phyloP scores from a whole-genome alignment of 2,329 filamentous ascomycete genomes.

The Byssoonygena ceratinophila region DNA sequence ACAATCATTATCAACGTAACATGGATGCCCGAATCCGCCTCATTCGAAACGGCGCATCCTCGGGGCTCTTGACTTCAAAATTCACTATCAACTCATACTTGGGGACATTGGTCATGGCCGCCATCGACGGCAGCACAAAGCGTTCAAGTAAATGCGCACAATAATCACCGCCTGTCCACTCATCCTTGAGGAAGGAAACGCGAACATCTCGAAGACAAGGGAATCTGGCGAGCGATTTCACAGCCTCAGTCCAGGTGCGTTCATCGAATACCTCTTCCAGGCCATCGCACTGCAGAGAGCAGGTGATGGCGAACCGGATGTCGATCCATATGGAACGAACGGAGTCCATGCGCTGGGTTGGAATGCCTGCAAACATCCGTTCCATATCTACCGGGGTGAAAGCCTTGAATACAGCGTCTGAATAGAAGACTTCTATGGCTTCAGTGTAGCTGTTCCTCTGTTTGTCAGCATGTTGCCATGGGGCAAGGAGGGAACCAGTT shows the following conservation, averaged over 20 bases:
- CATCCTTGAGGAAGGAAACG: conserved; percentile 10
- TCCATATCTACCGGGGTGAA: conserved; percentile 1
- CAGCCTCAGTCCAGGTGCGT: not conserved
- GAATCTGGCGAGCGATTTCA: not conserved
- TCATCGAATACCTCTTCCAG: conserved; percentile 10
- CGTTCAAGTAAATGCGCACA: conserved; percentile 6
- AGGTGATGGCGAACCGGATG: conserved; percentile 11
- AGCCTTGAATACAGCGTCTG: conserved; percentile 8
- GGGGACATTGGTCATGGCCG: not conserved
- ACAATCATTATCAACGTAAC: not conserved
- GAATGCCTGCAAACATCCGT: not conserved
- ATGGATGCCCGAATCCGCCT: not conserved
- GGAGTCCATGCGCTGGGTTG: conserved; percentile 4
- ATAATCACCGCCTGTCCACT: conserved; percentile 7
- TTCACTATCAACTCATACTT: conserved; percentile 11
- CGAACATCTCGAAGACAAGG: conserved; percentile 8
- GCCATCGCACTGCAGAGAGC: conserved; percentile 8
- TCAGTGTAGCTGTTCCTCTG: conserved; percentile 7
- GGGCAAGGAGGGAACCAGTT: not conserved
- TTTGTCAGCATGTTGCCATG: not conserved
- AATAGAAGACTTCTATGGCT: conserved; percentile 11
- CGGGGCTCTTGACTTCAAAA: conserved; percentile 9
- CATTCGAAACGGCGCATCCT: conserved; percentile 7
- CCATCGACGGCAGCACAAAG: conserved; percentile 9
- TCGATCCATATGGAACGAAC: conserved; percentile 13